Evolutionary conservation across 768 basidiomycete species (phyloP), one percentile per base, ranked within the genome.

Genomic region (Clathrus columnatus): DNA sequence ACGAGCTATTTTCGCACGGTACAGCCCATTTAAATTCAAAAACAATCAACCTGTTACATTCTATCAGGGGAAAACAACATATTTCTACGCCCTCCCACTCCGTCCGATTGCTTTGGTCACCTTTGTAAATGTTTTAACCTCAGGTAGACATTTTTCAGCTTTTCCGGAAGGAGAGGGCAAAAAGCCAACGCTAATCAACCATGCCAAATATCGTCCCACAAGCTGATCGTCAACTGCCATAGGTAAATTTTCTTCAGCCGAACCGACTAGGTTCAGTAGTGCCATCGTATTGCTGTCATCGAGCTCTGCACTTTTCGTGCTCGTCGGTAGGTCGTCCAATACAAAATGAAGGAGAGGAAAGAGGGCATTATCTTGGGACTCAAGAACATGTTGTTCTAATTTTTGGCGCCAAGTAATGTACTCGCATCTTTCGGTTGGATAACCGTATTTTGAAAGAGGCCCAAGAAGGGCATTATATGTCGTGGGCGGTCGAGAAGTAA

Each of bases 311-410:
- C 92, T 83, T 69, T 94, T 96, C 23, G 95, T 98, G 64, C 88
- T 91, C 23, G 94, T 96, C 4, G 96, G 96, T 18, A 99, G 76
- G 69, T 99, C 96, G 66, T 97, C 96, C 27, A 99, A 74, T 23
- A 98, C 96, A 62, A 97, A 97, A 70, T 99, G 95, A 17, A 99
- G 79, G 8, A 99, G 74, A 2, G 96, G 96, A 80, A 94, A 98
- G 44, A 99, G 77, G 1, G 96, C 96, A 61, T 99, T 98, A 68
- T 98, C 95, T 67, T 94, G 90, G 7, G 79, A 82, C 54, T 91
- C 87, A 75, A 96, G 85, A 46, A 95, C 95, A 67, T 98, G 95
- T 62, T 87, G 87, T 68, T 99, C 96, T 59, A 99, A 81, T 66
- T 83, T 84, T 18, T 86, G 81, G 36, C 96, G 79, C 96, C 96